Evolutionary conservation across 176 grass and related monocot genomes (phyloP).

Genomic region (Hsuehochloa calcarea): DNA sequence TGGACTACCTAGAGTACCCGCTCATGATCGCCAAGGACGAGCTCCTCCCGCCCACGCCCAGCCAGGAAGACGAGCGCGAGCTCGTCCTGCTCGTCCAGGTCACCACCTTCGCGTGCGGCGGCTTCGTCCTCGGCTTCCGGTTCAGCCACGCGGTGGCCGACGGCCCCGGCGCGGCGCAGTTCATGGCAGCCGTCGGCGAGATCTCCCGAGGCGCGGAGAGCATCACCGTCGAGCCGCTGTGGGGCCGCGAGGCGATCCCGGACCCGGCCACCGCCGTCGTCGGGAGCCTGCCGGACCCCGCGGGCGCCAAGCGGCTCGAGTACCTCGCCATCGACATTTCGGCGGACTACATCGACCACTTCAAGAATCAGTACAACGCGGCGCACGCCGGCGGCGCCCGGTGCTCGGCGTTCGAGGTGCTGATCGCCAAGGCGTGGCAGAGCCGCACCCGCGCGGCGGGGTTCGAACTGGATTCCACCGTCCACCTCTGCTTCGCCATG

Average conservation of each 20-base stretch:
- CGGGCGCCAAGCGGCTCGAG: conserved; percentile 44
- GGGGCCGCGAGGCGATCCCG: conserved; percentile 65
- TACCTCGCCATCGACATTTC: conserved; percentile 83
- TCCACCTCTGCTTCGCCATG: conserved; percentile 80
- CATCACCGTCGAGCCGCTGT: conserved; percentile 40
- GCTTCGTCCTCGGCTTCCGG: conserved; percentile 83
- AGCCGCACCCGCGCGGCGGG: conserved; percentile 59
- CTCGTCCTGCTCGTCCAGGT: conserved; percentile 86
- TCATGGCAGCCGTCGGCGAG: conserved; percentile 69
- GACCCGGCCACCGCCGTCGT: conserved; percentile 30
- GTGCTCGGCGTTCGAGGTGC: conserved; percentile 85
- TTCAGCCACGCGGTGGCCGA: conserved; percentile 81
- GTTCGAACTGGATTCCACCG: conserved; percentile 41
- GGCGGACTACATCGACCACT: conserved; percentile 66
- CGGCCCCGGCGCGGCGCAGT: conserved; percentile 66
- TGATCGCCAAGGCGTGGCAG: conserved; percentile 81
- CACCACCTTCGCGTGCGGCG: conserved; percentile 66
- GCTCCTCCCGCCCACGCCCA: conserved; percentile 55
- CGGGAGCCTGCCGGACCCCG: conserved; percentile 46
- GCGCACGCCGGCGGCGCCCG: conserved; percentile 8
- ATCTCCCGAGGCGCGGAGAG: conserved; percentile 30
- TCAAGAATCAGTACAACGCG: conserved; percentile 54
- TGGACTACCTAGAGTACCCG: conserved; percentile 90
- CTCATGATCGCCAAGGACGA: conserved; percentile 85
- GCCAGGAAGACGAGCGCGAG: conserved; percentile 35